phyloP scores from a whole-genome alignment of 495 filamentous ascomycete genomes.

The Glonium stellatum region DNA sequence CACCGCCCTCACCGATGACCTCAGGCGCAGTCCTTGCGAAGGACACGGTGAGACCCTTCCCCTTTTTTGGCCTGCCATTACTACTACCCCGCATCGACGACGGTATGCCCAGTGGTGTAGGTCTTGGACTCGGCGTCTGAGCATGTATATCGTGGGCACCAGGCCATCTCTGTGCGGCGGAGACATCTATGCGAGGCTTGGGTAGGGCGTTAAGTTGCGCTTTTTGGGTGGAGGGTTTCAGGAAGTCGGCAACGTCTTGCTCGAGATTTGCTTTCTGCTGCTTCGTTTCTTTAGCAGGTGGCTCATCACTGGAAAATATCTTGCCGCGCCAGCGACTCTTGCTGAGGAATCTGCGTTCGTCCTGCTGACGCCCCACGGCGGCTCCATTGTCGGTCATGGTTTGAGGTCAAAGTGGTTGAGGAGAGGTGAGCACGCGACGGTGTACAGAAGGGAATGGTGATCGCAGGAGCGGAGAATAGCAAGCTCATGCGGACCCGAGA shows the following conservation, averaged over 20 bases:
- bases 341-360: conserved; percentile 17
- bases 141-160: conserved; percentile 28
- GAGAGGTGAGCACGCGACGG: conserved; percentile 3
- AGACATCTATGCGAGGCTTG: conserved; percentile 35
- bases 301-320: conserved; percentile 12
- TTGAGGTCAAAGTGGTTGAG: neutral
- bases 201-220: conserved; percentile 16
- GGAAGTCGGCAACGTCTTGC: conserved; percentile 38
- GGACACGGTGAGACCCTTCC: conserved; percentile 61
- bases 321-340: conserved; percentile 29
- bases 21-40: conserved; percentile 63
- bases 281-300: conserved; percentile 13
- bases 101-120: neutral
- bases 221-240: conserved; percentile 37
- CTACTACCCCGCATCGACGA: conserved; percentile 14
- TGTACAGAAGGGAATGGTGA: neutral
- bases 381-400: neutral
- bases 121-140: conserved; percentile 7
- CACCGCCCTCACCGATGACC: conserved; percentile 79
- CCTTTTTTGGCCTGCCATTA: conserved; percentile 31
- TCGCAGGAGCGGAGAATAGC: neutral
- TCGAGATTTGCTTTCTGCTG: conserved; percentile 26
- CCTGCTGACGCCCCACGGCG: neutral
- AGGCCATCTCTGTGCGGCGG: conserved; percentile 36
- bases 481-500: neutral